Evolutionary conservation across 148 eudicot genomes (phyloP).

Genomic region (Tetragonia tetragonoides): DNA sequence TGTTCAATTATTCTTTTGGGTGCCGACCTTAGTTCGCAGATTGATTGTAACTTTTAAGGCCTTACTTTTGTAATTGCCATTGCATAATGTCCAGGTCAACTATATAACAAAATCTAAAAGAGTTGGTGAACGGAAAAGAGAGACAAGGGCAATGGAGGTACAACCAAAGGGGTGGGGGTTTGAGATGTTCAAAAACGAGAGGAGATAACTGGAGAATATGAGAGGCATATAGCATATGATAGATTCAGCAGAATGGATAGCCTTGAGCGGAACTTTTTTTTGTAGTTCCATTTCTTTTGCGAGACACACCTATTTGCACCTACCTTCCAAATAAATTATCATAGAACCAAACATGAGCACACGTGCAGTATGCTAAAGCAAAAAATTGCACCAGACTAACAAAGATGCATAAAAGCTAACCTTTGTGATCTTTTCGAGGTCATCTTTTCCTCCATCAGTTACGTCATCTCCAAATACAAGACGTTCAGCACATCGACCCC

Average conservation of each 20-base stretch:
- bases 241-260: no score
- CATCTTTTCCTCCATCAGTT: slow-evolving; percentile 88
- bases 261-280: no score
- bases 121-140: neutral
- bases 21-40: no score
- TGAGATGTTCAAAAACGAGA: neutral
- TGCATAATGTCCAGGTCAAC: neutral
- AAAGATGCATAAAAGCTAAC: slow-evolving; percentile 23
- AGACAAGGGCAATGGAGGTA: neutral
- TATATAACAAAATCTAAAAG: neutral
- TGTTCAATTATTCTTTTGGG: no score
- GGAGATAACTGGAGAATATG: no score
- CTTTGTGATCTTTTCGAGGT: slow-evolving; percentile 82
- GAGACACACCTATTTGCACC: no score
- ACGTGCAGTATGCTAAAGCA: neutral
- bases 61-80: neutral
- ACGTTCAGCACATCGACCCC: slow-evolving; percentile 89
- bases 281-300: no score
- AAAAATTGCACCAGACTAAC: neutral
- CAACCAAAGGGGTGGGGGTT: neutral
- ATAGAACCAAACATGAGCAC: neutral
- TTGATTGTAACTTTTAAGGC: neutral
- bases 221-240: no score
- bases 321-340: no score
- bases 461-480: slow-evolving; percentile 81